Conservation (phyloP, 768 basidiomycete genomes). For the Boletus sensibilis region DNA sequence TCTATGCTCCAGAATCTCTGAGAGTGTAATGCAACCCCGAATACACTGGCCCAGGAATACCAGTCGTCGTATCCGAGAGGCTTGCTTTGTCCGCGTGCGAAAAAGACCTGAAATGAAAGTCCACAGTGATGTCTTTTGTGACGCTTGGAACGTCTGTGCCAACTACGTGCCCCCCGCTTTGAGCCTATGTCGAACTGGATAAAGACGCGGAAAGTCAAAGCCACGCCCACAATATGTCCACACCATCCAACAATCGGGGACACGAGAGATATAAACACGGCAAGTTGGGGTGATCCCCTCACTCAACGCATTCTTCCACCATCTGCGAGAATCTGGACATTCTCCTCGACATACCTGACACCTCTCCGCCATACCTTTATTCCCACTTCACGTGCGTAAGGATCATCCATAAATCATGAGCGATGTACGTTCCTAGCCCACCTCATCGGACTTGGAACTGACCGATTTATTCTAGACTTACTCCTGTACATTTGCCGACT, state of each 20-base stretch:
- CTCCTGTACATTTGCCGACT: conserved; percentile 1
- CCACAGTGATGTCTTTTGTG: not conserved
- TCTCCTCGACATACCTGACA: not conserved
- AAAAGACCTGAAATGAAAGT: not conserved
- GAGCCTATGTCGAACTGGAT: not conserved
- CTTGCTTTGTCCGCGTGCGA: conserved; percentile 3
- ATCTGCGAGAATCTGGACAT: conserved; percentile 13
- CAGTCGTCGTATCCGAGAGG: not conserved
- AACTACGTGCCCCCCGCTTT: conserved; percentile 4
- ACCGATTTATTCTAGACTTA: not conserved
- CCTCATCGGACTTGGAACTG: not conserved
- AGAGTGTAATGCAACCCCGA: not conserved
- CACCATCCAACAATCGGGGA: not conserved
- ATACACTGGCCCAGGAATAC: not conserved
- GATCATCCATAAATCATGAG: conserved; percentile 3
- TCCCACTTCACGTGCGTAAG: not conserved
- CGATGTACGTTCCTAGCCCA: not conserved
- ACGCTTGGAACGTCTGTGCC: not conserved
- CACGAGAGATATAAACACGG: conserved; percentile 14
- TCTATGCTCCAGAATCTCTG: not conserved
- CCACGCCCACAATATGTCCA: conserved; percentile 3
- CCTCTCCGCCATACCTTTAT: not conserved
- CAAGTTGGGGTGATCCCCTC: not conserved
- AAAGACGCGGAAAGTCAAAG: not conserved
- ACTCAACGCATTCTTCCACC: not conserved